Evolutionary conservation across 1,284 basidiomycete genomes (phyloP).

Genomic region (Microbotryum scabiosae): DNA sequence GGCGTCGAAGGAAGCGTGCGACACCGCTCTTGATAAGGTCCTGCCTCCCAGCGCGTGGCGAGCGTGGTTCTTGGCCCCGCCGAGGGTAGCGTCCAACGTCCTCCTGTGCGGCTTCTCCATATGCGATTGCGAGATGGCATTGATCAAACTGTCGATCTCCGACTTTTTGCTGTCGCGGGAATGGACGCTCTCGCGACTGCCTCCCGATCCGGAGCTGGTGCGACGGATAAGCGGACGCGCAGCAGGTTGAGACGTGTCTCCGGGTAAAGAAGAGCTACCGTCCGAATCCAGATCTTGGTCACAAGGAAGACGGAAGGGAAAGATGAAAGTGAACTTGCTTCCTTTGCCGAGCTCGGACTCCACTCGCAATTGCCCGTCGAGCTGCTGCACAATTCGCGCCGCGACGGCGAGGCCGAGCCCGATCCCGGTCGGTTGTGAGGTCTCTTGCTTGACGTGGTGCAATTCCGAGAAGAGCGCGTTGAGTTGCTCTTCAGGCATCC

Average conservation of each 20-base stretch:
- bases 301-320: constrained; percentile 50
- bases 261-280: constrained; percentile 21
- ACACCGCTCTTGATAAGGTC: neutral
- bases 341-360: constrained; percentile 62
- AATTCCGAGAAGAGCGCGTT: constrained; percentile 39
- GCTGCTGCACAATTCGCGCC: constrained; percentile 70
- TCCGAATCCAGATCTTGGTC: neutral
- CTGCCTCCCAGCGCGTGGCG: neutral
- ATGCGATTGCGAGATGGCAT: constrained; percentile 2
- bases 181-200: constrained; percentile 2
- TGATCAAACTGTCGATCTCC: constrained; percentile 7
- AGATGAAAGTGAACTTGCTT: constrained; percentile 63
- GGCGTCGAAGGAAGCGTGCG: no score
- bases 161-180: constrained; percentile 1
- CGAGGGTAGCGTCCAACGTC: neutral
- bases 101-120: neutral
- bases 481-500: constrained; percentile 38
- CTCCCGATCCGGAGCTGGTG: constrained; percentile 23
- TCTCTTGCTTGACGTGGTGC: constrained; percentile 38
- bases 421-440: constrained; percentile 29
- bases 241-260: constrained; percentile 4
- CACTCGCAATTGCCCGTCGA: constrained; percentile 69
- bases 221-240: constrained; percentile 19
- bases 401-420: constrained; percentile 73
- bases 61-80: neutral